phyloP scores from a whole-genome alignment of 192 early-diverging fungal genomes.

The Coemansia sp. region DNA sequence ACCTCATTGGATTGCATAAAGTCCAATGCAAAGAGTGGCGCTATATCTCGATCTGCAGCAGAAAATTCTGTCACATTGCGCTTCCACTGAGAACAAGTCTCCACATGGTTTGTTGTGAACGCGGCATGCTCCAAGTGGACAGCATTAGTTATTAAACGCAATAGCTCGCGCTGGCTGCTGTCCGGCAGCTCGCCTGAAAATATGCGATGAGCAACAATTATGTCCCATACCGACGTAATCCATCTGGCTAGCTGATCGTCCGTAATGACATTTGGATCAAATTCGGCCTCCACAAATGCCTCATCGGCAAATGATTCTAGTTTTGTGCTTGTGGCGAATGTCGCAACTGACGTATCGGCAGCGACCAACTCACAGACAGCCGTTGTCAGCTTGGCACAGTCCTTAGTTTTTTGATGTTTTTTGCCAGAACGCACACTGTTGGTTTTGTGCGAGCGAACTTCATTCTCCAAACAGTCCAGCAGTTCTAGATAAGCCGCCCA shows the following conservation, averaged over 20 bases:
- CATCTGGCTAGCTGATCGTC: constrained; percentile 34
- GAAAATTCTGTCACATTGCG: background rate
- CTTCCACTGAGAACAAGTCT: background rate
- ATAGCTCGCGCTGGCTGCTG: constrained; percentile 29
- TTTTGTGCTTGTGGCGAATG: background rate
- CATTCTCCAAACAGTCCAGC: constrained; percentile 20
- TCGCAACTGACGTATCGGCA: constrained; percentile 9
- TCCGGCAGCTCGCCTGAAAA: constrained; percentile 15
- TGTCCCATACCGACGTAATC: constrained; percentile 37
- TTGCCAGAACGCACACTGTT: background rate
- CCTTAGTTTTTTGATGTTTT: background rate
- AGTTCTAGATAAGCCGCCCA: constrained; percentile 31
- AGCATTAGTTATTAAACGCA: constrained; percentile 26
- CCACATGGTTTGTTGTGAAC: background rate
- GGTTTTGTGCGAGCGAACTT: constrained; percentile 11
- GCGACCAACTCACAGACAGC: background rate
- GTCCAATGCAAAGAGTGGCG: constrained; percentile 14
- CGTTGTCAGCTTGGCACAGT: background rate
- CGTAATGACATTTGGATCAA: constrained; percentile 31
- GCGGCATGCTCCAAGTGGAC: constrained; percentile 20
- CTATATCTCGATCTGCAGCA: constrained; percentile 6
- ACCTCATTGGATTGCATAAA: constrained; percentile 35
- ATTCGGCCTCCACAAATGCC: constrained; percentile 13
- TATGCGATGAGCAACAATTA: constrained; percentile 6
- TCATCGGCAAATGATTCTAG: background rate